A percentile compares a stretch with the other conserved stretches of the same genome.
Conservation (phyloP, 768 basidiomycete genomes). For the Lactarius trivialis region DNA sequence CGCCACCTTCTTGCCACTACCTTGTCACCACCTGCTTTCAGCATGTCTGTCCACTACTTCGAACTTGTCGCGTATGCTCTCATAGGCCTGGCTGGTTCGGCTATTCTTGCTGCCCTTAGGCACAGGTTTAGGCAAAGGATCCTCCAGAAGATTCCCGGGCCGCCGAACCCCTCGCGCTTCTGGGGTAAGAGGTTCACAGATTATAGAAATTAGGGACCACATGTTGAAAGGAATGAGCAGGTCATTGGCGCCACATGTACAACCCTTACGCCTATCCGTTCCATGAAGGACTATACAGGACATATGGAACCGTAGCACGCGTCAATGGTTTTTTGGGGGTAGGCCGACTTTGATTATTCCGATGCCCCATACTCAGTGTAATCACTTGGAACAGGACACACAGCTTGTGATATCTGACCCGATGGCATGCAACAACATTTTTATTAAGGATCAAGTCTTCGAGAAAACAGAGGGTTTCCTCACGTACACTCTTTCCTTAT, state of each 20-base stretch:
- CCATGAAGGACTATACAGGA: not conserved
- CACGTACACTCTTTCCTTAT: slow-evolving; percentile 7
- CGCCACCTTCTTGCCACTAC: too few relatives aligned
- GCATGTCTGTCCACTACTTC: not conserved
- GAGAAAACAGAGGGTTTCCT: slow-evolving; percentile 3
- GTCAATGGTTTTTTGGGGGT: not conserved
- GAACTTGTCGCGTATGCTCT: not conserved
- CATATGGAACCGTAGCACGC: not conserved
- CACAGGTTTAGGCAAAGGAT: not conserved
- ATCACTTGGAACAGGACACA: not conserved
- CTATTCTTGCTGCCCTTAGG: not conserved
- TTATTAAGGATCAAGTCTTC: not conserved
- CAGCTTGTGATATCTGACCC: slow-evolving; percentile 13
- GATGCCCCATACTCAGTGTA: not conserved
- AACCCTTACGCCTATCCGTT: not conserved
- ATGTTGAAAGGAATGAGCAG: not conserved
- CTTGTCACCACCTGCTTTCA: not conserved
- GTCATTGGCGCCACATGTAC: not conserved
- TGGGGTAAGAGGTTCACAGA: not conserved
- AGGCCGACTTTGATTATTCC: not conserved
- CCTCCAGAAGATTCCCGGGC: not conserved
- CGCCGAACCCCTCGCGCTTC: not conserved
- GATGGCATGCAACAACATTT: not conserved
- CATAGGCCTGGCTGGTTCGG: not conserved
- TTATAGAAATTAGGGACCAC: too few relatives aligned